Percentiles rank a stretch among this genome's conserved stretches.
Evolutionary conservation across 2,329 filamentous ascomycete genomes (phyloP).

Genomic region (Diaporthe longicolla): DNA sequence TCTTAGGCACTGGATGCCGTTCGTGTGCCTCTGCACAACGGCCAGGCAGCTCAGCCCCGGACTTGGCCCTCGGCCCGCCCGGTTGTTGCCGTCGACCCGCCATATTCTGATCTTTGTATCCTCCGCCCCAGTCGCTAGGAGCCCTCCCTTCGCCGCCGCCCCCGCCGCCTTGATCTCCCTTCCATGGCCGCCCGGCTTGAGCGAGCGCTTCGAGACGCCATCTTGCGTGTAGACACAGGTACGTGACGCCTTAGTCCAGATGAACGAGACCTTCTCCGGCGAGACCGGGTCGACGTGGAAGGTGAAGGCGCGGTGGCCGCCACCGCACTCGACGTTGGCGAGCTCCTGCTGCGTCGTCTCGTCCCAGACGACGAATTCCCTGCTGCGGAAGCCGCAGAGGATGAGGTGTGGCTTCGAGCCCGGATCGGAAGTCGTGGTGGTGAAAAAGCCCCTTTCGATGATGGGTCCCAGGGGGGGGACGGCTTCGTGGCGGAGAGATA

Average conservation of each 20-base stretch:
- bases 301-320: slow-evolving; percentile 84
- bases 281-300: slow-evolving; percentile 51
- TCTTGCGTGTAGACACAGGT: slow-evolving; percentile 60
- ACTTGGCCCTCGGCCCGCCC: slow-evolving; percentile 12
- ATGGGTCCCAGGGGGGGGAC: slow-evolving; percentile 80
- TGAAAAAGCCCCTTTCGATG: slow-evolving; percentile 80
- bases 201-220: slow-evolving; percentile 55
- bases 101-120: slow-evolving; percentile 83
- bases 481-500: slow-evolving; percentile 75
- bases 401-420: slow-evolving; percentile 68
- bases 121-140: slow-evolving; percentile 78
- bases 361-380: slow-evolving; percentile 86
- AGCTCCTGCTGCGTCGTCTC: slow-evolving; percentile 78
- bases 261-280: slow-evolving; percentile 62
- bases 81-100: slow-evolving; percentile 54
- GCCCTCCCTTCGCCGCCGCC: slow-evolving; percentile 49
- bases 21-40: slow-evolving; percentile 82
- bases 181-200: slow-evolving; percentile 84
- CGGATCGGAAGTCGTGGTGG: slow-evolving; percentile 45
- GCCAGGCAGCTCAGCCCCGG: slow-evolving; percentile 64
- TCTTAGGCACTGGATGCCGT: slow-evolving; percentile 84
- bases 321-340: slow-evolving; percentile 83
- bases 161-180: slow-evolving; percentile 79
- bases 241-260: slow-evolving; percentile 74
- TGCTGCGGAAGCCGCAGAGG: slow-evolving; percentile 85